These are phyloP conservation scores for Aspergillus eucalypticola DNA, from an alignment of 2,329 filamentous ascomycete species.

Conservation along the genomic window DNA sequence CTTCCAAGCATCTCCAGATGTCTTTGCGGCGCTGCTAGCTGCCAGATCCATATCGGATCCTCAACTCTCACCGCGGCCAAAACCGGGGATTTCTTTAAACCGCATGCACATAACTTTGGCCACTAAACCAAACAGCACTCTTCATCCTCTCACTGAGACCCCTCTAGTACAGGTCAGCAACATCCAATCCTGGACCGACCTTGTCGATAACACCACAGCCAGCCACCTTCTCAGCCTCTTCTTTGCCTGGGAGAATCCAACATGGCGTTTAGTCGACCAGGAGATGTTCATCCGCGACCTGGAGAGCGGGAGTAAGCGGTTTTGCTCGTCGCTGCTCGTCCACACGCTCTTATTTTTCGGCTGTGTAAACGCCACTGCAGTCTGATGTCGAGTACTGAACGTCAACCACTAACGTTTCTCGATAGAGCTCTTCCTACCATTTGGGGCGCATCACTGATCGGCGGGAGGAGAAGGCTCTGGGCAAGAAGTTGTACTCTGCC, in stretches of 20 bases:
- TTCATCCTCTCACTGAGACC: slow-evolving; percentile 9
- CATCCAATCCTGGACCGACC: slow-evolving; percentile 23
- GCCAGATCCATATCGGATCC: slow-evolving; percentile 12
- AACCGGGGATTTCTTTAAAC: slow-evolving; percentile 15
- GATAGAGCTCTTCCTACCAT: slow-evolving; percentile 27
- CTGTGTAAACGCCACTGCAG: slow-evolving; percentile 19
- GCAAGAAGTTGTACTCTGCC: slow-evolving; percentile 22
- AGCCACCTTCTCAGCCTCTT: slow-evolving; percentile 27
- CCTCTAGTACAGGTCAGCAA: slow-evolving; percentile 18
- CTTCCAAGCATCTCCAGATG: slow-evolving; percentile 14
- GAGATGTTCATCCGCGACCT: slow-evolving; percentile 23
- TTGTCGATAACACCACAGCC: slow-evolving; percentile 23
- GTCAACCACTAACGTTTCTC: slow-evolving; percentile 1
- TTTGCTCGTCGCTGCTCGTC: slow-evolving; percentile 24
- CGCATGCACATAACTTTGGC: slow-evolving; percentile 20
- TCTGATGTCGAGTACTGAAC: neutral
- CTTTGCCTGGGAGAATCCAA: slow-evolving; percentile 29
- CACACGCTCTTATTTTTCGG: slow-evolving; percentile 25
- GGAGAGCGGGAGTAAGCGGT: slow-evolving; percentile 15
- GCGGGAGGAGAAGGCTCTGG: slow-evolving; percentile 24
- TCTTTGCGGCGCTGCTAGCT: slow-evolving; percentile 15
- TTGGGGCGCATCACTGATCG: slow-evolving; percentile 25
- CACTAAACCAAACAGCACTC: slow-evolving; percentile 2
- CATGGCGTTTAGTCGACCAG: slow-evolving; percentile 27
- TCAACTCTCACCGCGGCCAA: slow-evolving; percentile 7